Evolutionary conservation across 768 basidiomycete species (phyloP).

Genomic region (Cystofilobasidium ferigula): DNA sequence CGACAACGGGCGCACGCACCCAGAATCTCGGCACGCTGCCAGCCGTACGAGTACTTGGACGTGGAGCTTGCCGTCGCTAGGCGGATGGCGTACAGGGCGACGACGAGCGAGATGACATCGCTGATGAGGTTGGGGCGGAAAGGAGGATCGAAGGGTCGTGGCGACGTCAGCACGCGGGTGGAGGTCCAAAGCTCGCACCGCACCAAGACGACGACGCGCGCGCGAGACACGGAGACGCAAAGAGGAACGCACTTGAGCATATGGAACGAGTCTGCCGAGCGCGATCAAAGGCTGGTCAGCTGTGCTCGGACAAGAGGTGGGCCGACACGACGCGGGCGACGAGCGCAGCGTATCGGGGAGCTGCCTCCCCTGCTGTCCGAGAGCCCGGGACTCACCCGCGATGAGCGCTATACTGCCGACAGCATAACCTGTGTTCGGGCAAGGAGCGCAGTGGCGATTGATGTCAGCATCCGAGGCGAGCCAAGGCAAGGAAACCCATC

Average conservation of each 20-base stretch:
- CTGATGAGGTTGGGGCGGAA: slow-evolving; percentile 40
- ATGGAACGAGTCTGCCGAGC: slow-evolving; percentile 51
- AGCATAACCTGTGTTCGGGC: slow-evolving; percentile 60
- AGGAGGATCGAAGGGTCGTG: neutral
- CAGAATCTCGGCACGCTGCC: slow-evolving; percentile 94
- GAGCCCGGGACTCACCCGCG: slow-evolving; percentile 46
- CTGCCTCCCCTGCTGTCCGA: neutral
- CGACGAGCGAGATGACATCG: slow-evolving; percentile 89
- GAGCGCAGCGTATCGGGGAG: neutral
- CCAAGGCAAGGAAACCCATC: neutral
- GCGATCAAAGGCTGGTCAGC: neutral
- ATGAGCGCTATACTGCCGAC: slow-evolving; percentile 90
- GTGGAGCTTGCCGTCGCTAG: slow-evolving; percentile 39
- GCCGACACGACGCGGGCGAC: slow-evolving; percentile 1
- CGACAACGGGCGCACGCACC: slow-evolving; percentile 33
- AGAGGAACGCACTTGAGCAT: slow-evolving; percentile 74
- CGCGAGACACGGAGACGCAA: no score
- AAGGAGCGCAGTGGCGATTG: no score
- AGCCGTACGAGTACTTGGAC: slow-evolving; percentile 84
- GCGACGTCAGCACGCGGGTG: neutral
- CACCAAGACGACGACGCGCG: neutral
- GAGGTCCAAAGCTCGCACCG: no score
- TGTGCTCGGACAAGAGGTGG: neutral
- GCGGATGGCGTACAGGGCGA: slow-evolving; percentile 90
- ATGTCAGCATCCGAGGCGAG: neutral